Base-by-base conservation (phyloP, 2,329 filamentous ascomycete genomes). In the Atkinsonella texensis region DNA sequence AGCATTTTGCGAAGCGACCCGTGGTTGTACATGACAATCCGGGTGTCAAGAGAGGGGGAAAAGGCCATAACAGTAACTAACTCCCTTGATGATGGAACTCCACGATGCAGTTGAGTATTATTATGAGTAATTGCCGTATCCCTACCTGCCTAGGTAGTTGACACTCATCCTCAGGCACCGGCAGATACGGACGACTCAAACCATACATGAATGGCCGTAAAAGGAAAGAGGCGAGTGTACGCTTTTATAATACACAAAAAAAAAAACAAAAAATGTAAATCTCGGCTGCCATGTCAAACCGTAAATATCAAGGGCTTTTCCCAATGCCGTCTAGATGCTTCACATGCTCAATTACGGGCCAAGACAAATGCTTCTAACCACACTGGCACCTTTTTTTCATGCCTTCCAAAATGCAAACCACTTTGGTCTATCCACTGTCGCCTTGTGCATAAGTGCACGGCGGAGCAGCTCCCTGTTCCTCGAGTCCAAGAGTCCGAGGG, bases 401-500 rank as follows among this genome's bases (percentile, higher is more conserved):
- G 32, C 35, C 44, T 52, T 54, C 53, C 56, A 57, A 49, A 54
- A 54, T 20, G 44, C 12, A 6, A 53, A 50, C 58, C 65, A 63
- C 54, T 59, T 65, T 57, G 65, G 69, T 57, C 65, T 70, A 38
- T 58, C 58, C 23, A 56, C 57, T 31, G 59, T 63, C 53, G 60
- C 63, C 66, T 76, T 77, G 59, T 74, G 70, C 68, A 71, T 66
- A 58, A 77, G 74, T 52, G 77, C 70, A 48, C 75, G 67, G 45
- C 76, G 68, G 54, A 80, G 59, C 66, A 75, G 72, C 65, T 80
- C 77, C 15, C 76, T 69, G 62, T 77, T 77, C 52, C 74, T 69
- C 20, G 74, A 71, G 55, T 80, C 76, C 10, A 80, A 63, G 15
- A 80, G 63, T 10, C 72, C 72, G 23, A 74, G 69, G 20, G 75